These are phyloP conservation scores for Sporothrix variecibatus DNA, from an alignment of 2,329 filamentous ascomycete species.

Conservation along the genomic window DNA sequence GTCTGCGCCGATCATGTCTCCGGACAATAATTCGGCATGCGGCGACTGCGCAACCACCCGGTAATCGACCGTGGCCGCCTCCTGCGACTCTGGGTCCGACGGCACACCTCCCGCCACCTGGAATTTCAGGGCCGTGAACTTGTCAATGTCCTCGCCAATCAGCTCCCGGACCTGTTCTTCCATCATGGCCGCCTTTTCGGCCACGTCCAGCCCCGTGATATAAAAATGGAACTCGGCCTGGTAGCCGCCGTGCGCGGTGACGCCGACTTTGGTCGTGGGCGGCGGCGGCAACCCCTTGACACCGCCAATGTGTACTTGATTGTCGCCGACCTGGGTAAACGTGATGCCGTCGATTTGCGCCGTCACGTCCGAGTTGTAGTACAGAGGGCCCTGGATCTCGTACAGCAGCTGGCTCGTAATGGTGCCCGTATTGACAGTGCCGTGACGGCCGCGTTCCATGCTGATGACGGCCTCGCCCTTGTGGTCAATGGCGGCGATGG, in stretches of 20 bases:
- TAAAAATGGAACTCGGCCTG: slow-evolving; percentile 34
- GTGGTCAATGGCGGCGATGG: slow-evolving; percentile 51
- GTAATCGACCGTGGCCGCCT: slow-evolving; percentile 40
- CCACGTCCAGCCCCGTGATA: slow-evolving; percentile 32
- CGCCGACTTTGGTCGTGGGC: slow-evolving; percentile 37
- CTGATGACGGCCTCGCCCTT: slow-evolving; percentile 42
- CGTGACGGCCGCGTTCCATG: slow-evolving; percentile 35
- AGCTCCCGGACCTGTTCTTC: slow-evolving; percentile 29
- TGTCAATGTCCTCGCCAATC: slow-evolving; percentile 28
- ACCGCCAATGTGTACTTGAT: slow-evolving; percentile 38
- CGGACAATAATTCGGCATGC: slow-evolving; percentile 26
- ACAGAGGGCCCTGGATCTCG: slow-evolving; percentile 44
- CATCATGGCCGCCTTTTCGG: slow-evolving; percentile 33
- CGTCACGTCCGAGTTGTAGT: slow-evolving; percentile 40
- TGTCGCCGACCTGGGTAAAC: slow-evolving; percentile 49
- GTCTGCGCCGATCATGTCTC: slow-evolving; percentile 29
- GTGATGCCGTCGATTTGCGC: slow-evolving; percentile 37
- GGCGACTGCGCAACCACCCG: slow-evolving; percentile 43
- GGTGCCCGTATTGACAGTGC: slow-evolving; percentile 31
- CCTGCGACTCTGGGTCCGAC: slow-evolving; percentile 36
- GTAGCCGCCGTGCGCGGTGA: slow-evolving; percentile 33
- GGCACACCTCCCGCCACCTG: slow-evolving; percentile 34
- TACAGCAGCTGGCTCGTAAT: slow-evolving; percentile 39
- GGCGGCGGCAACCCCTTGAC: slow-evolving; percentile 40
- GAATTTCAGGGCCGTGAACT: slow-evolving; percentile 36